Conservation (phyloP, 2,329 filamentous ascomycete species). For the Sclerotinia glacialis region DNA sequence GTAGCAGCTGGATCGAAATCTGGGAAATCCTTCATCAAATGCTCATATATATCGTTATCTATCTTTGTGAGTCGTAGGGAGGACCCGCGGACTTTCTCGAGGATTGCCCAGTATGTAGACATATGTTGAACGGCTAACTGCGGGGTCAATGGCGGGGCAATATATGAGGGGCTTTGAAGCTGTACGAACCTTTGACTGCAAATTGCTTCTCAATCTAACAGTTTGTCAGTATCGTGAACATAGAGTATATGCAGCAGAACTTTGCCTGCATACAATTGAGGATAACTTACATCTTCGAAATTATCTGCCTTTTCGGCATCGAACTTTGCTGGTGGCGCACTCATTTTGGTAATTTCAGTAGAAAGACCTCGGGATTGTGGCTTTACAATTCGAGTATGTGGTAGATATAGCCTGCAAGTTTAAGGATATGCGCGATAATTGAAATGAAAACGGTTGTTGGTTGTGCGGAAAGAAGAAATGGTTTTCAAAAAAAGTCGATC, state of each 20-base stretch:
- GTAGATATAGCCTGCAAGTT: neutral
- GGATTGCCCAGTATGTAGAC: constrained; percentile 93
- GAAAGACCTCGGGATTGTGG: too few relatives aligned
- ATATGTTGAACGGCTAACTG: constrained; percentile 80
- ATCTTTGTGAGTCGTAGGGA: constrained; percentile 85
- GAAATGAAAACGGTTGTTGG: neutral
- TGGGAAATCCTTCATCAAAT: constrained; percentile 84
- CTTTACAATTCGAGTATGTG: neutral
- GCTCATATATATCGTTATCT: constrained; percentile 90
- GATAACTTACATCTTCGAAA: constrained; percentile 59
- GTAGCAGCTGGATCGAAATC: constrained; percentile 82
- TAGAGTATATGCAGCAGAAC: constrained; percentile 18
- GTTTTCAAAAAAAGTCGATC: constrained; percentile 3
- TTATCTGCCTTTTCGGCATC: constrained; percentile 65
- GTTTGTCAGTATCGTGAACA: constrained; percentile 25
- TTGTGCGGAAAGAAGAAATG: constrained; percentile 6
- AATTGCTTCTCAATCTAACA: constrained; percentile 96
- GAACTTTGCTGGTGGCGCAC: constrained; percentile 42
- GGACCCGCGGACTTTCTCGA: constrained; percentile 88
- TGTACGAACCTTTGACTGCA: constrained; percentile 76
- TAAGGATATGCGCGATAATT: neutral
- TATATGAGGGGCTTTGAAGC: constrained; percentile 5
- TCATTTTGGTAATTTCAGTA: constrained; percentile 23
- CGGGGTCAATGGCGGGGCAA: constrained; percentile 33
- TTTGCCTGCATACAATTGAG: constrained; percentile 8